Evolutionary conservation across 129 eudicot species (phyloP).

Genomic region (Saposhnikovia divaricata): DNA sequence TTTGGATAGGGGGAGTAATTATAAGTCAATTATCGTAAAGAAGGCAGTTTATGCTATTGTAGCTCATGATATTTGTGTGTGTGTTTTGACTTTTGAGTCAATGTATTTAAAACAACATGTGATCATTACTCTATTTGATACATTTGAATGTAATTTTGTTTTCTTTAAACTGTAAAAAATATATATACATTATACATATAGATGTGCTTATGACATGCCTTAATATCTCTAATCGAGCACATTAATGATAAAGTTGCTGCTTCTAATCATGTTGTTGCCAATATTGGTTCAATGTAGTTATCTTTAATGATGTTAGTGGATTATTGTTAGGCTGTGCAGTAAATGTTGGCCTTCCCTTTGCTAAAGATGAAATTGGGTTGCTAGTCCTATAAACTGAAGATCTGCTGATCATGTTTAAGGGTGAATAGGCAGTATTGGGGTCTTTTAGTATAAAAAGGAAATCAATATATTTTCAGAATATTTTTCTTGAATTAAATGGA

Average conservation of each 20-base stretch:
- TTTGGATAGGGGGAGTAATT: not conserved
- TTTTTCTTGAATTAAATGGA: not conserved
- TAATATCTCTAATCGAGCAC: not conserved
- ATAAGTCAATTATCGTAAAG: not conserved
- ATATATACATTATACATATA: not conserved
- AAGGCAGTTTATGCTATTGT: not conserved
- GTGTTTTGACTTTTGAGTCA: not conserved
- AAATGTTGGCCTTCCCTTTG: not conserved
- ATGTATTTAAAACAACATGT: not conserved
- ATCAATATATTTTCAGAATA: not conserved
- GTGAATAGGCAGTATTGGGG: not conserved
- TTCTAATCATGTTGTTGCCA: not conserved
- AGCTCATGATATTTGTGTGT: not conserved
- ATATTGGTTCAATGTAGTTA: not conserved
- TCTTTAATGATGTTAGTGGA: not conserved
- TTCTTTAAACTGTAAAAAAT: not conserved
- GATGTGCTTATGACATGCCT: not conserved
- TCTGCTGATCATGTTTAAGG: not conserved
- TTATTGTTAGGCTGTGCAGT: not conserved
- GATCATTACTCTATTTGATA: not conserved
- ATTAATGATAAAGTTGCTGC: not conserved
- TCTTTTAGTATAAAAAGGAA: not conserved
- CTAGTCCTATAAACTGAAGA: not conserved
- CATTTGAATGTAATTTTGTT: not conserved
- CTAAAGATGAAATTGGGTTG: not conserved